A percentile compares a stretch with the other conserved stretches of the same genome.
These are phyloP conservation scores for Tuber calosporum DNA, from an alignment of 495 filamentous ascomycete species.

Conservation along the genomic window DNA sequence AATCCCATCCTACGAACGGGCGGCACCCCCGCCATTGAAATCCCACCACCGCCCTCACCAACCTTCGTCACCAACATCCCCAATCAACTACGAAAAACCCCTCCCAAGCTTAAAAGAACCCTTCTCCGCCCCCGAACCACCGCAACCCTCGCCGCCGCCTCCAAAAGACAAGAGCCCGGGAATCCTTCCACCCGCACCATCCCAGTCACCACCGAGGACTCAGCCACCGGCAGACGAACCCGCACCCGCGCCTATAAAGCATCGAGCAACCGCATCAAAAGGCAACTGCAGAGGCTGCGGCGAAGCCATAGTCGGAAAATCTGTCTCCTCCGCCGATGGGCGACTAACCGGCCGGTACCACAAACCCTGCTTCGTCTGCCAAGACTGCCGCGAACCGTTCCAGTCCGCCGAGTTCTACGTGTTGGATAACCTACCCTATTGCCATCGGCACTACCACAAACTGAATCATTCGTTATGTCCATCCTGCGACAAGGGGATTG, in stretches of 20 bases:
- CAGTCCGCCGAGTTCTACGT: conserved; percentile 90
- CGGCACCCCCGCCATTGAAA: conserved; percentile 11
- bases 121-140: conserved; percentile 3
- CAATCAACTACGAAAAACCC: conserved; percentile 6
- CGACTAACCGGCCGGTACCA: conserved; percentile 90
- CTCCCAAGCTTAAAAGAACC: conserved; percentile 38
- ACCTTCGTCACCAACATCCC: conserved; percentile 6
- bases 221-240: conserved; percentile 22
- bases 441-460: conserved; percentile 86
- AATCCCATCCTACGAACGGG: conserved; percentile 21
- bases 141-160: conserved; percentile 3
- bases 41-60: conserved; percentile 12
- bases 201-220: conserved; percentile 38
- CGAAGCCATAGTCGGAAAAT: conserved; percentile 75
- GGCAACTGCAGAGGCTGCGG: conserved; percentile 79
- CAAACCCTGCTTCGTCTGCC: conserved; percentile 87
- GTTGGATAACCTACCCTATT: conserved; percentile 75
- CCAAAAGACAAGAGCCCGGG: conserved; percentile 27
- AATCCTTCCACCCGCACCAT: conserved; percentile 30
- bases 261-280: conserved; percentile 47
- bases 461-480: conserved; percentile 79
- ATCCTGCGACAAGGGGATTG: conserved; percentile 75
- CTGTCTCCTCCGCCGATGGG: conserved; percentile 86
- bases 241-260: conserved; percentile 29
- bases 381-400: conserved; percentile 73